Evolutionary conservation across 306 rosid species (phyloP), one percentile per base, ranked within the genome.

Genomic region (Acacia crassicarpa): DNA sequence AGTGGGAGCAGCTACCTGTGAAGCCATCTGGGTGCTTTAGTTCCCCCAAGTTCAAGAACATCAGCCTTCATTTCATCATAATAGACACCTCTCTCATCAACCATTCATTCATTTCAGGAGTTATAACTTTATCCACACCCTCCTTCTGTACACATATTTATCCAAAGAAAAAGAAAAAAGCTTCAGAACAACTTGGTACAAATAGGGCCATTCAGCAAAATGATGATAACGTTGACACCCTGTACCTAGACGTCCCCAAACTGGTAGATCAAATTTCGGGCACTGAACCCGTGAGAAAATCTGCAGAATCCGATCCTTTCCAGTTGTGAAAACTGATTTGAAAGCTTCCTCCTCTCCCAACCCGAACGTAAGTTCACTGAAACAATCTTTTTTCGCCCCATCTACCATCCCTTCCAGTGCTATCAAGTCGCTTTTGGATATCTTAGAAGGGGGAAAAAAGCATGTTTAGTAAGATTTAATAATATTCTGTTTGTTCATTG

Each of bases 101-200:
- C 5, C 38, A 4, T 33, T 33, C 38, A 33, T 33, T 33, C 38
- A 33, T 33, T 32, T 32, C 3, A 32, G 35, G 35, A 32, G 35
- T 32, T 32, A 32, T 32, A 32, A 32, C 35, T 32, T 32, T 32
- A 32, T 32, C 5, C 35, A 33, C 35, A 33, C 35, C 99, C 99
- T 0, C 93, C 98, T 74, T 83, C 98, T 32, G 83, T 89, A 59
- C 97, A 59, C 97, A 88, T 88, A 91, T 95, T n/a, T 65, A 13
- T 78, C 80, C 77, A 23, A 89, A 77, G 89, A 91, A 86, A 85
- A 95, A 89, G 80, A 85, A 35, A 69, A 2, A 91, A 89, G 38
- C 38, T 33, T 33, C 38, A 33, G 38, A 33, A 33, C 6, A 33
- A 33, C 38, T 33, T 33, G 38, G 38, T 33, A 33, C 6, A 33